Evolutionary conservation across 306 rosid species (phyloP).

Genomic region (Cicer judaicum): DNA sequence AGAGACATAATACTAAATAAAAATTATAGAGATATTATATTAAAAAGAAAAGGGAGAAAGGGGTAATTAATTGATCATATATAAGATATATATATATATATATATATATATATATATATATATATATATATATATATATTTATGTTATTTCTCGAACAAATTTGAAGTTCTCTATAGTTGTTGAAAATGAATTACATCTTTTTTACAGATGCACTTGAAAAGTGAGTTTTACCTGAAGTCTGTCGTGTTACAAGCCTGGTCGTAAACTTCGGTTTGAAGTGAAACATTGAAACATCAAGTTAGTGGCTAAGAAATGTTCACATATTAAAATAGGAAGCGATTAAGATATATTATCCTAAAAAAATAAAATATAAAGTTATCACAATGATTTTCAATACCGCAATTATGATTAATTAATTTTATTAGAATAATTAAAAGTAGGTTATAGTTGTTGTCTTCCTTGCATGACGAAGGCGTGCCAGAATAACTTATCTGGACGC

Average conservation of each 20-base stretch:
- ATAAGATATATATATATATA: too few species aligned
- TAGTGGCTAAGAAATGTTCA: slow-evolving; percentile 40
- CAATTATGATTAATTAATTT: slow-evolving; percentile 1
- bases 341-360: slow-evolving; percentile 50
- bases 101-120: too few species aligned
- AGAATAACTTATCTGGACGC: slow-evolving; percentile 61
- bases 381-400: background rate
- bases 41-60: background rate
- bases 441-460: slow-evolving; percentile 46
- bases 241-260: background rate
- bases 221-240: background rate
- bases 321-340: slow-evolving; percentile 24
- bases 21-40: too few species aligned
- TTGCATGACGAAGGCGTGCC: slow-evolving; percentile 57
- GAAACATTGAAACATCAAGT: slow-evolving; percentile 30
- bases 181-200: background rate
- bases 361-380: slow-evolving; percentile 5
- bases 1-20: too few species aligned
- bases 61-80: background rate
- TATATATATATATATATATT: too few species aligned
- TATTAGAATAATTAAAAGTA: background rate
- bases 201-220: too few species aligned
- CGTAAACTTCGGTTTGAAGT: background rate
- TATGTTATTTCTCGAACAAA: background rate
- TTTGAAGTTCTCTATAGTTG: slow-evolving; percentile 5